These are phyloP conservation scores for Trichophyton equinum DNA, from an alignment of 2,329 filamentous ascomycete genomes.

Conservation along the genomic window DNA sequence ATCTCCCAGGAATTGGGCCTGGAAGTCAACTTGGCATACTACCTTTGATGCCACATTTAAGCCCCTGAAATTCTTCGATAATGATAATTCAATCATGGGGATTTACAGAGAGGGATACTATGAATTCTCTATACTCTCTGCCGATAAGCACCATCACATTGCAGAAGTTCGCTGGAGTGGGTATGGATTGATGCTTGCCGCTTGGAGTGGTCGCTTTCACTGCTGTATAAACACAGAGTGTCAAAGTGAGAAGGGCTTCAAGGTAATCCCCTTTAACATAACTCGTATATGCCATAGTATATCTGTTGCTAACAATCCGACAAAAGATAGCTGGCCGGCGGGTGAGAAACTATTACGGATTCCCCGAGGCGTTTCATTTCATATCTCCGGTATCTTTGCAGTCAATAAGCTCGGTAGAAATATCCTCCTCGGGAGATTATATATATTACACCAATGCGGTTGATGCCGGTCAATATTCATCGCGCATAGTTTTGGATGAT, in stretches of 20 bases:
- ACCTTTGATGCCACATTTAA: no score
- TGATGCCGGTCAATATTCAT: background rate
- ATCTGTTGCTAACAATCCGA: background rate
- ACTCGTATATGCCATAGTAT: background rate
- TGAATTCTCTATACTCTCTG: no score
- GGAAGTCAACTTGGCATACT: no score
- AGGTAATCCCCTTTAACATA: background rate
- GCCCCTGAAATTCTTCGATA: background rate
- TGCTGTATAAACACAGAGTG: background rate
- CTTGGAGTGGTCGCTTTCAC: background rate
- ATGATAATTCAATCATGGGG: no score
- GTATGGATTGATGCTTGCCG: no score
- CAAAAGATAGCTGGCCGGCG: background rate
- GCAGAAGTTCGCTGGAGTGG: no score
- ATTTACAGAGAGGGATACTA: no score
- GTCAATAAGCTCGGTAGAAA: background rate
- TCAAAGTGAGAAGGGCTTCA: background rate
- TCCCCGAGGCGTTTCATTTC: background rate
- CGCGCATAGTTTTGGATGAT: background rate
- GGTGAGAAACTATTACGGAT: background rate
- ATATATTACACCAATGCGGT: background rate
- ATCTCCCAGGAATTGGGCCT: background rate
- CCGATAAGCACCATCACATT: no score
- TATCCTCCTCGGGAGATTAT: background rate
- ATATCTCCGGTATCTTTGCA: background rate